phyloP scores from a whole-genome alignment of 768 basidiomycete genomes.

The Cantharellus cinnabarinus region DNA sequence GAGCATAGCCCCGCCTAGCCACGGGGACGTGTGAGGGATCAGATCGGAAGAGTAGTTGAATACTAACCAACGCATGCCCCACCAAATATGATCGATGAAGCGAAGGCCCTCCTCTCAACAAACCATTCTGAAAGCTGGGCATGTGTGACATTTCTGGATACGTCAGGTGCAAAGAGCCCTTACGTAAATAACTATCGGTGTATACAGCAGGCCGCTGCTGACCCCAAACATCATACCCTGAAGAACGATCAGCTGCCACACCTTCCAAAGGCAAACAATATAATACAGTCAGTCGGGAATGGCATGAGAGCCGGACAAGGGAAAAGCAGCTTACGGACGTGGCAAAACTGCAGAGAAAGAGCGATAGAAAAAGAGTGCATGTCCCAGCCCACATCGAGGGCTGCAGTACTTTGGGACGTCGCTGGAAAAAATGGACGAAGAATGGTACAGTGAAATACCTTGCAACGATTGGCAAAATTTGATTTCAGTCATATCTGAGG shows the following conservation, averaged over 20 bases:
- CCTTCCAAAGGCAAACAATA: neutral
- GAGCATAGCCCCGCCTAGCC: neutral
- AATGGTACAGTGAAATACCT: neutral
- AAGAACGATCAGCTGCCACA: conserved; percentile 4
- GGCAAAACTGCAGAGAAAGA: neutral
- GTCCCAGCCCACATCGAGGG: neutral
- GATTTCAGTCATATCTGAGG: neutral
- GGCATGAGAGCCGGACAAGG: neutral
- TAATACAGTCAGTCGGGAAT: neutral
- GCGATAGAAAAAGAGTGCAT: neutral
- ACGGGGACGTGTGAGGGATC: neutral
- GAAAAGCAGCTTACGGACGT: neutral
- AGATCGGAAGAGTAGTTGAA: neutral
- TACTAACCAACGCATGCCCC: neutral
- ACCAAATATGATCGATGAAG: neutral
- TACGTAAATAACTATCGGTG: neutral
- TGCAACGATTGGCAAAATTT: neutral
- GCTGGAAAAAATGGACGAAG: neutral
- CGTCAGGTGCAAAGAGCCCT: neutral
- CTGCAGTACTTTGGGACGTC: neutral
- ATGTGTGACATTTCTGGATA: neutral
- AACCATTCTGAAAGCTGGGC: conserved; percentile 2
- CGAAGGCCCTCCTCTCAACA: conserved; percentile 1
- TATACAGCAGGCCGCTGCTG: neutral
- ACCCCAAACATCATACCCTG: conserved; percentile 4